phyloP scores from a whole-genome alignment of 179 eudicot species.

The Silene coronaria region DNA sequence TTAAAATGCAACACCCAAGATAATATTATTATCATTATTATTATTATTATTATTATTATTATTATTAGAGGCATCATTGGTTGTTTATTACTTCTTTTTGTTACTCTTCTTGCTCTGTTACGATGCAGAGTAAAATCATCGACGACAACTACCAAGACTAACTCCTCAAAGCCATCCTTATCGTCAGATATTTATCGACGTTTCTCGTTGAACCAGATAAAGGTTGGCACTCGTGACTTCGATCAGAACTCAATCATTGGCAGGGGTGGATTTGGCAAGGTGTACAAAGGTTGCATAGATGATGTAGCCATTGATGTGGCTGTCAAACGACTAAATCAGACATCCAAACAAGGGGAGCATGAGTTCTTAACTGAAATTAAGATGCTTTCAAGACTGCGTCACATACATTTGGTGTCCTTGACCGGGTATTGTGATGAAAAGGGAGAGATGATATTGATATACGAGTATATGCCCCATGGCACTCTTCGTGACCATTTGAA shows the following conservation, averaged over 20 bases:
- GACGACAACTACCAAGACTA: too few relatives aligned
- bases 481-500: slow-evolving; percentile 26
- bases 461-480: too few relatives aligned
- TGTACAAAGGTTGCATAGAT: slow-evolving; percentile 29
- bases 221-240: slow-evolving; percentile 26
- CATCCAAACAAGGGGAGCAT: slow-evolving; percentile 32
- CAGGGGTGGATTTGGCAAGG: slow-evolving; percentile 31
- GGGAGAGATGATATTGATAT: too few relatives aligned
- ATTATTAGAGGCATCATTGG: slow-evolving; percentile 3
- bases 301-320: slow-evolving; percentile 25
- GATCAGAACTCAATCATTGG: slow-evolving; percentile 25
- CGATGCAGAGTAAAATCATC: too few relatives aligned
- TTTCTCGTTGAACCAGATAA: slow-evolving; percentile 25
- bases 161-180: slow-evolving; percentile 17
- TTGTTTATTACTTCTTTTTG: background rate
- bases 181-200: slow-evolving; percentile 21
- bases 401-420: too few relatives aligned
- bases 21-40: too few relatives aligned
- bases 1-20: too few relatives aligned
- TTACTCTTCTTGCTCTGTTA: background rate
- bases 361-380: too few relatives aligned
- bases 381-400: too few relatives aligned
- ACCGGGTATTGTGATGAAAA: too few relatives aligned
- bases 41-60: too few relatives aligned
- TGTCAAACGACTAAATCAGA: slow-evolving; percentile 27